Evolutionary conservation across 768 basidiomycete species (phyloP).

Genomic region (Tricholoma furcatifolium): DNA sequence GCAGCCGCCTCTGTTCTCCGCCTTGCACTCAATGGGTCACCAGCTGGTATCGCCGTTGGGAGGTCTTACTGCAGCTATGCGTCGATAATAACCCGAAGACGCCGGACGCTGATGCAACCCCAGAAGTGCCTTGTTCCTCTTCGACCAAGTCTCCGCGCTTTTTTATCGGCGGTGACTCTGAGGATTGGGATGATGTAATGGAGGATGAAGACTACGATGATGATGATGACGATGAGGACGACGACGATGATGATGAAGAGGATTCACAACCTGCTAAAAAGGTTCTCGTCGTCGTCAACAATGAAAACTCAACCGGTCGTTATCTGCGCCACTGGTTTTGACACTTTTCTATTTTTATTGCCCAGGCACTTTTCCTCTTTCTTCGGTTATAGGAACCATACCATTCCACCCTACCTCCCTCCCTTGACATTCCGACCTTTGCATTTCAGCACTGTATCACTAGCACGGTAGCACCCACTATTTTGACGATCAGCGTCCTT

Average conservation of each 20-base stretch:
- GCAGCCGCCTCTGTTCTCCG: constrained; percentile 8
- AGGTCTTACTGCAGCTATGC: constrained; percentile 45
- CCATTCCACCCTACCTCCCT: neutral
- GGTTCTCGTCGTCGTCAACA: constrained; percentile 17
- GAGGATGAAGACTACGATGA: constrained; percentile 15
- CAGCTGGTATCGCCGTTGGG: constrained; percentile 56
- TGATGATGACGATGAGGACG: too few species aligned
- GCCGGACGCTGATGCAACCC: neutral
- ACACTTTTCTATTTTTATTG: constrained; percentile 2
- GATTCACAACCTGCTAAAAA: constrained; percentile 2
- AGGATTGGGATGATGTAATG: constrained; percentile 7
- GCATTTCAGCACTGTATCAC: constrained; percentile 2
- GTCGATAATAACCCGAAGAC: constrained; percentile 19
- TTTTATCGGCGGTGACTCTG: constrained; percentile 19
- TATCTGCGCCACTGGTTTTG: constrained; percentile 9
- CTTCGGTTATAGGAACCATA: neutral
- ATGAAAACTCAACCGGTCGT: constrained; percentile 1
- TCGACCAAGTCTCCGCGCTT: constrained; percentile 16
- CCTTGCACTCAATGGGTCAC: constrained; percentile 37
- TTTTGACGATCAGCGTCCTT: neutral
- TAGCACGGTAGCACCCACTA: neutral
- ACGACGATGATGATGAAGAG: constrained; percentile 18
- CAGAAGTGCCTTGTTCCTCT: neutral
- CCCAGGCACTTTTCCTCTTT: neutral
- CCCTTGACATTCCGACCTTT: neutral